Evolutionary conservation across 2,329 filamentous ascomycete genomes (phyloP), one percentile per base, ranked within the genome.

Genomic region (Ophiostoma tasmaniense): DNA sequence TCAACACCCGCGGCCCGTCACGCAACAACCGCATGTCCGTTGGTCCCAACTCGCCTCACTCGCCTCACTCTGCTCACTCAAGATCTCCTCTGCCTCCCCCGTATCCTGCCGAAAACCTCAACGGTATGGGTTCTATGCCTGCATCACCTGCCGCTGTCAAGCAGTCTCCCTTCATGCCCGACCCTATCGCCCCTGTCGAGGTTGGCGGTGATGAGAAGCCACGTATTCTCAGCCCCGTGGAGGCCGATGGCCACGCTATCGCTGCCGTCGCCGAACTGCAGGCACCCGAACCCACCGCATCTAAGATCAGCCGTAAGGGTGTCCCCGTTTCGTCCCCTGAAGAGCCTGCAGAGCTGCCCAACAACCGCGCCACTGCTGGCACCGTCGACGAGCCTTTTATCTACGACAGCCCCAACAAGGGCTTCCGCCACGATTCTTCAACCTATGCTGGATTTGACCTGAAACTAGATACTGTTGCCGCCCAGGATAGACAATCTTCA

Each of bases 1-100:
- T 55, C n/a, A 67, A n/a, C 30, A 13, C 11, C 22, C 69, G 69
- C 4, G 35, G 52, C 74, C 76, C 75, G 76, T 73, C 72, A 71
- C 75, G 76, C 71, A 72, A 45, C 14, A 39, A 37, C 52, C 69
- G 61, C 55, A 72, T 73, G 68, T 79, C 80, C 70, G 76, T 77
- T 33, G 80, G 79, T 2, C 78, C 81, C 68, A 82, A 81, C 71
- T 85, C 84, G 0, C 73, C 83, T n/a, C 37, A 3, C 33, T 50
- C 45, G 10, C 35, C 22, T 13, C n/a, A n/a, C 33, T 50, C 45
- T 3, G 13, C 22, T 22, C 80, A 55, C n/a, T 33, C 81, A 22
- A 79, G 79, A 72, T 80, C 79, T 33, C 77, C 79, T 52, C 66
- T 76, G 14, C 75, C 78, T 20, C 72, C 77, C 33, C 75, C 77